Evolutionary conservation across 1,284 basidiomycete genomes (phyloP).

Genomic region (Cerioporus squamosus): DNA sequence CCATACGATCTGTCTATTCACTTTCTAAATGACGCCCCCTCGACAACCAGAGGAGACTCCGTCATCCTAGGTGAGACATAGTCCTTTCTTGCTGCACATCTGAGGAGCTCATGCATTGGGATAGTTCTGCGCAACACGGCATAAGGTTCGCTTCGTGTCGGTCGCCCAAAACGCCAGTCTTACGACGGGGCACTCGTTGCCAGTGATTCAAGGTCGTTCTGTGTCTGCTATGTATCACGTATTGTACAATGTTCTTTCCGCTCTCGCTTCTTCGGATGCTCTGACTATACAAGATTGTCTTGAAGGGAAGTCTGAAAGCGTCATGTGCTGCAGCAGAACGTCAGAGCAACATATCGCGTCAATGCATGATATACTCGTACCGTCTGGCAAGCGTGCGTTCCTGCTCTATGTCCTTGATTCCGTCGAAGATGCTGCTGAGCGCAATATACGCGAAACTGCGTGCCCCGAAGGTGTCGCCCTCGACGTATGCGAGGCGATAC

Average conservation of each 20-base stretch:
- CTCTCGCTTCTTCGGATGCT: not conserved
- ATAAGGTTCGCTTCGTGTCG: constrained; percentile 37
- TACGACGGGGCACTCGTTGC: constrained; percentile 1
- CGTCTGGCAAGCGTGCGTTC: constrained; percentile 14
- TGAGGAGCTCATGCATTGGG: too few species aligned
- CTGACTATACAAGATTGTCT: not conserved
- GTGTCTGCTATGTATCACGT: constrained; percentile 20
- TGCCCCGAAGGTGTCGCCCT: constrained; percentile 53
- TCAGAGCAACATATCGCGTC: not conserved
- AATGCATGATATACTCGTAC: not conserved
- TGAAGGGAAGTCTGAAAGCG: not conserved
- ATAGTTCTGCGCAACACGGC: constrained; percentile 88
- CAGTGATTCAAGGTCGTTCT: constrained; percentile 9
- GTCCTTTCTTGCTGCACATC: not conserved
- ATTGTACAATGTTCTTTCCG: constrained; percentile 17
- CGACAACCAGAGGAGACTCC: constrained; percentile 77
- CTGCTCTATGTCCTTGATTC: constrained; percentile 41
- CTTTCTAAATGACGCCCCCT: constrained; percentile 10
- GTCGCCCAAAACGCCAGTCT: not conserved
- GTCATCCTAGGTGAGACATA: constrained; percentile 87
- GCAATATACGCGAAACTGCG: constrained; percentile 66
- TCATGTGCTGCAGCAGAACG: not conserved
- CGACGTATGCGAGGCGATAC: constrained; percentile 47
- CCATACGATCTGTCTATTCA: not conserved
- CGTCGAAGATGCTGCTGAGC: constrained; percentile 55